Conservation (phyloP, 2,329 filamentous ascomycete species). For the Ceratocystis eucalypticola region DNA sequence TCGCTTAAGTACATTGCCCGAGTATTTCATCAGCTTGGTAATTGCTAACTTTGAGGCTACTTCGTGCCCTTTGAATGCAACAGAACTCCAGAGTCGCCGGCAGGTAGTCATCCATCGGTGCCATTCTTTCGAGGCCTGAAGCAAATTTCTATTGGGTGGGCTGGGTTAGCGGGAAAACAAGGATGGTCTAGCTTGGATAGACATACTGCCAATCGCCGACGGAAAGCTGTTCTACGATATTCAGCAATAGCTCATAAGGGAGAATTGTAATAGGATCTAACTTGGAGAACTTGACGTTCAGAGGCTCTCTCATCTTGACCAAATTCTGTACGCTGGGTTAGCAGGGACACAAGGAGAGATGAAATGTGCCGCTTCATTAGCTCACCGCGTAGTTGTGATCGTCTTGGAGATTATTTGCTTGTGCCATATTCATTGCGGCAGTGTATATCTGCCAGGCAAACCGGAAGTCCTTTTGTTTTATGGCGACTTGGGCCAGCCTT, state of each 20-base stretch:
- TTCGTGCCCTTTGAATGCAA: background rate
- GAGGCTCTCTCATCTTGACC: slow-evolving; percentile 4
- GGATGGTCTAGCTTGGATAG: background rate
- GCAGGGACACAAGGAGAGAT: background rate
- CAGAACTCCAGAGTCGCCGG: background rate
- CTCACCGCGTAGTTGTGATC: slow-evolving; percentile 3
- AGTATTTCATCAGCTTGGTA: background rate
- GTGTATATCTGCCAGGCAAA: slow-evolving; percentile 31
- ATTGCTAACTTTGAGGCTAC: background rate
- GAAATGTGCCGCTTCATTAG: background rate
- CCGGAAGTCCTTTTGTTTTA: slow-evolving; percentile 28
- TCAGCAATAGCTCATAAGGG: slow-evolving; percentile 14
- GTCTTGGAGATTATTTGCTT: slow-evolving; percentile 21
- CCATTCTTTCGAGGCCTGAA: slow-evolving; percentile 6
- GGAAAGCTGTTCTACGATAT: slow-evolving; percentile 10
- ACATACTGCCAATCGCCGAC: slow-evolving; percentile 11
- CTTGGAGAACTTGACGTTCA: slow-evolving; percentile 7
- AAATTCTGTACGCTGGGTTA: slow-evolving; percentile 15
- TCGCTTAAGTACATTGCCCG: background rate
- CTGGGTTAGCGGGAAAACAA: background rate
- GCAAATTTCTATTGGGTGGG: background rate
- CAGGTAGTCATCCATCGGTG: background rate
- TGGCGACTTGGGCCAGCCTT: slow-evolving; percentile 30
- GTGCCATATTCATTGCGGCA: slow-evolving; percentile 28
- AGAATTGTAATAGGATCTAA: slow-evolving; percentile 13